A percentile compares a stretch with the other conserved stretches of the same genome.
Evolutionary conservation across 305 asterid species (phyloP).

Genomic region (Andrographis paniculata): DNA sequence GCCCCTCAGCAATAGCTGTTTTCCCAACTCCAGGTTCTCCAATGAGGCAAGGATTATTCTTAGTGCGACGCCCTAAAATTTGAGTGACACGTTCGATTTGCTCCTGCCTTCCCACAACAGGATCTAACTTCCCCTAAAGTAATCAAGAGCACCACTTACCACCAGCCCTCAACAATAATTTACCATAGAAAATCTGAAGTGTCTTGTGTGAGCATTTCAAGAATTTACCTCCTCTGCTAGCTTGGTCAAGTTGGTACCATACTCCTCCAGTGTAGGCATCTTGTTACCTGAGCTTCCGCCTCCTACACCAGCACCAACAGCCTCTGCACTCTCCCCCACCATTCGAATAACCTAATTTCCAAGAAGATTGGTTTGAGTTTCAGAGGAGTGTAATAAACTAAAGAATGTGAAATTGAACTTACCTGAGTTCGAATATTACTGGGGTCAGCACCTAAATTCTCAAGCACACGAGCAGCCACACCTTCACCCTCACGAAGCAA

Average conservation of each 20-base stretch:
- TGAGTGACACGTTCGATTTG: conserved; percentile 95
- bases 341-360: conserved; percentile 65
- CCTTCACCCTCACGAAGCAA: too few relatives aligned
- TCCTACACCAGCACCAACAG: conserved; percentile 91
- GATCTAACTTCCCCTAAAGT: conserved; percentile 86
- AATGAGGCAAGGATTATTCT: conserved; percentile 93
- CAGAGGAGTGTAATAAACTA: conserved; percentile 1
- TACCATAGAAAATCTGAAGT: conserved; percentile 14
- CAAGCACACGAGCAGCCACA: too few relatives aligned
- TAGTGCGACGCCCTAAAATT: conserved; percentile 90
- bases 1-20: conserved; percentile 98
- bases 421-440: conserved; percentile 94
- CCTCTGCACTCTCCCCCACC: conserved; percentile 92
- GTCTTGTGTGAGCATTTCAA: not conserved
- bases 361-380: conserved; percentile 15
- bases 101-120: conserved; percentile 85
- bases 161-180: conserved; percentile 12
- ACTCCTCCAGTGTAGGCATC: conserved; percentile 97
- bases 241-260: conserved; percentile 94
- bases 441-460: too few relatives aligned
- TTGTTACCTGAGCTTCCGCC: conserved; percentile 87
- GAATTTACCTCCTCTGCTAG: conserved; percentile 88
- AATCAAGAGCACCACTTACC: conserved; percentile 13
- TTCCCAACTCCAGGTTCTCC: conserved; percentile 99
- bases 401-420: conserved; percentile 16